Percentiles rank a stretch among this genome's conserved stretches.
These are phyloP conservation scores for Drosera capensis DNA, from an alignment of 148 eudicot genomes.

Conservation along the genomic window DNA sequence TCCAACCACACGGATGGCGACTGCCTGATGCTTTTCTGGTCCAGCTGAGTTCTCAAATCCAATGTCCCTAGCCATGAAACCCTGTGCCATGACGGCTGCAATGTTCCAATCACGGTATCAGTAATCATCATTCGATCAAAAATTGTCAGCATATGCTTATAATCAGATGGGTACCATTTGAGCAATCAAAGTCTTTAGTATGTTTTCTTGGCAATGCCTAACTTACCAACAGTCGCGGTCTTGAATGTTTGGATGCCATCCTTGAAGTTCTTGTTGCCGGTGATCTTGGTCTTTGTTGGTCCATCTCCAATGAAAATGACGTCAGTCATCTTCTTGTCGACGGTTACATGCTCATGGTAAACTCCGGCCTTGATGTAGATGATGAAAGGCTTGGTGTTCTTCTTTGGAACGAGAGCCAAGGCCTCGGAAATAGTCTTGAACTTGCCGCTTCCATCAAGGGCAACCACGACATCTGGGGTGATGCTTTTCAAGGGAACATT, in stretches of 20 bases:
- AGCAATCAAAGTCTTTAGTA: not conserved
- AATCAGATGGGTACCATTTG: too few relatives aligned
- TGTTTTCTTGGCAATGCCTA: not conserved
- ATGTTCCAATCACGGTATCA: not conserved
- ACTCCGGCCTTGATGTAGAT: slow-evolving; percentile 10
- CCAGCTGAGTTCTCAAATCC: slow-evolving; percentile 51
- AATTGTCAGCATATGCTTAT: too few relatives aligned
- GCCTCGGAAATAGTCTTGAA: slow-evolving; percentile 8
- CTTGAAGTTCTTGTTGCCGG: slow-evolving; percentile 3
- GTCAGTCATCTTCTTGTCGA: slow-evolving; percentile 2
- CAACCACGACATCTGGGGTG: slow-evolving; percentile 33
- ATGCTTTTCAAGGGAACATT: not conserved
- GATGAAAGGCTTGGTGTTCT: not conserved
- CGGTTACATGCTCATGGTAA: slow-evolving; percentile 7
- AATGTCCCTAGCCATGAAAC: slow-evolving; percentile 28
- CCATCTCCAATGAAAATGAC: slow-evolving; percentile 14
- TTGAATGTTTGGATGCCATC: slow-evolving; percentile 6
- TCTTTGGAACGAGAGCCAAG: slow-evolving; percentile 1
- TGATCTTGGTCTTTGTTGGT: slow-evolving; percentile 6
- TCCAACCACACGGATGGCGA: slow-evolving; percentile 27
- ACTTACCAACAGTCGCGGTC: slow-evolving; percentile 8
- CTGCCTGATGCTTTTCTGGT: slow-evolving; percentile 40
- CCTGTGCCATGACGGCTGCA: slow-evolving; percentile 14
- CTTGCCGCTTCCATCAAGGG: slow-evolving; percentile 1
- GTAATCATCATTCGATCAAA: not conserved